Evolutionary conservation across 192 early-diverging fungal species (phyloP).

Genomic region (Geranomyces variabilis): DNA sequence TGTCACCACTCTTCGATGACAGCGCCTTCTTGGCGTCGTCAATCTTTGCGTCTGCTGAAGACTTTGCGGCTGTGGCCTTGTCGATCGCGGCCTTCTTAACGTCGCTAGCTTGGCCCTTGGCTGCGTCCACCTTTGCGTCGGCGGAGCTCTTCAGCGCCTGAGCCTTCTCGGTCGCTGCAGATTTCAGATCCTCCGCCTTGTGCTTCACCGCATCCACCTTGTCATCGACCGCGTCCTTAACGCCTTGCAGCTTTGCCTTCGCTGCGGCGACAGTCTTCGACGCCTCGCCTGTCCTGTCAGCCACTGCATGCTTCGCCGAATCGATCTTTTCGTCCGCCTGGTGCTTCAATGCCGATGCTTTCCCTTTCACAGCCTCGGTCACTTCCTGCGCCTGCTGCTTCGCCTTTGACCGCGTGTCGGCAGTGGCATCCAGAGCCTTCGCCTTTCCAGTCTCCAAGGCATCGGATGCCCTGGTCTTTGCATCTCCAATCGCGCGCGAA

Average conservation of each 20-base stretch:
- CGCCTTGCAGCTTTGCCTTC: conserved; percentile 5
- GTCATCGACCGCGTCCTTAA: neutral
- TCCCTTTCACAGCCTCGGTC: neutral
- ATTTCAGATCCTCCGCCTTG: neutral
- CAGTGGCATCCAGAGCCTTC: neutral
- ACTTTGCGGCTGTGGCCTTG: neutral
- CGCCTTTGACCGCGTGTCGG: neutral
- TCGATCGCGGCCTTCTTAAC: conserved; percentile 1
- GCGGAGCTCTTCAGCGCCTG: neutral
- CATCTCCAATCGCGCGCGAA: neutral
- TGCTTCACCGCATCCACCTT: neutral
- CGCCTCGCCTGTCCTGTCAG: neutral
- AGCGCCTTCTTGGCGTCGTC: neutral
- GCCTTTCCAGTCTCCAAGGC: conserved; percentile 1
- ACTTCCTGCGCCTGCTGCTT: conserved; percentile 4
- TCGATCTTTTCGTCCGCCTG: neutral
- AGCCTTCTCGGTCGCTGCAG: neutral
- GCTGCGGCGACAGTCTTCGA: neutral
- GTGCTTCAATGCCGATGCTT: neutral
- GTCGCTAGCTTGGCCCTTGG: neutral
- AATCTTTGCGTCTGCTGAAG: neutral
- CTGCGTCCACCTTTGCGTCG: neutral
- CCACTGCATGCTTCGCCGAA: neutral
- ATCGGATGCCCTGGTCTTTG: conserved; percentile 10
- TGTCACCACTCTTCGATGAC: neutral